Percentiles rank a stretch among this genome's conserved stretches.
phyloP scores from a whole-genome alignment of 129 eudicot genomes.

The Flaveria ramosissima region DNA sequence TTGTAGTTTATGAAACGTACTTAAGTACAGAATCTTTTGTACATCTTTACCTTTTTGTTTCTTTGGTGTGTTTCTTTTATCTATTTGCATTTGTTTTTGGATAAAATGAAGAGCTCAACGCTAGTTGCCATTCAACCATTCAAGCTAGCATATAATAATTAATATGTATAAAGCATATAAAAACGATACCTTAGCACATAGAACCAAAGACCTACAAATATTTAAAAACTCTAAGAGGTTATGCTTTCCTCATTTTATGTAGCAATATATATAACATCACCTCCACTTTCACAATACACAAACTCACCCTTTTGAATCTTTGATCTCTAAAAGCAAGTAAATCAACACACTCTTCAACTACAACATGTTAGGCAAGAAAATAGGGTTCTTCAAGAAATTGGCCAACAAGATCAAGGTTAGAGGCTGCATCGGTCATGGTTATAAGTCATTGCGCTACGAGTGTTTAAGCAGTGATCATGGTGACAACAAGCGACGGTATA shows the following conservation, averaged over 20 bases:
- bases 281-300: conserved; percentile 21
- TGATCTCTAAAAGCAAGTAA: conserved; percentile 20
- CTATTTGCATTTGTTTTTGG: conserved; percentile 30
- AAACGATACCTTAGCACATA: conserved; percentile 31
- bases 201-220: background rate
- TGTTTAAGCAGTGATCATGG: conserved; percentile 26
- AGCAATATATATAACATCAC: conserved; percentile 8
- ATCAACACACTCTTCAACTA: conserved; percentile 12
- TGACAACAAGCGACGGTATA: conserved; percentile 14
- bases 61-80: background rate
- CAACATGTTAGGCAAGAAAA: conserved; percentile 65
- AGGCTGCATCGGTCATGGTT: conserved; percentile 8
- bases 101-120: conserved; percentile 1
- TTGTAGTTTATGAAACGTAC: conserved; percentile 26
- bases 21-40: conserved; percentile 15
- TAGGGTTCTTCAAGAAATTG: conserved; percentile 60
- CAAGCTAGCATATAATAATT: conserved; percentile 10
- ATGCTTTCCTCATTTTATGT: conserved; percentile 21
- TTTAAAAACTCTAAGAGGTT: conserved; percentile 11
- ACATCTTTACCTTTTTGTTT: conserved; percentile 12
- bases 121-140: conserved; percentile 34
- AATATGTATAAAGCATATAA: conserved; percentile 33
- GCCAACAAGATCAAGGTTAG: conserved; percentile 55
- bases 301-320: conserved; percentile 15
- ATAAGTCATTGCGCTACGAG: conserved; percentile 28